Base-by-base conservation (phyloP, 2,329 filamentous ascomycete species). In the Venturia effusa region DNA sequence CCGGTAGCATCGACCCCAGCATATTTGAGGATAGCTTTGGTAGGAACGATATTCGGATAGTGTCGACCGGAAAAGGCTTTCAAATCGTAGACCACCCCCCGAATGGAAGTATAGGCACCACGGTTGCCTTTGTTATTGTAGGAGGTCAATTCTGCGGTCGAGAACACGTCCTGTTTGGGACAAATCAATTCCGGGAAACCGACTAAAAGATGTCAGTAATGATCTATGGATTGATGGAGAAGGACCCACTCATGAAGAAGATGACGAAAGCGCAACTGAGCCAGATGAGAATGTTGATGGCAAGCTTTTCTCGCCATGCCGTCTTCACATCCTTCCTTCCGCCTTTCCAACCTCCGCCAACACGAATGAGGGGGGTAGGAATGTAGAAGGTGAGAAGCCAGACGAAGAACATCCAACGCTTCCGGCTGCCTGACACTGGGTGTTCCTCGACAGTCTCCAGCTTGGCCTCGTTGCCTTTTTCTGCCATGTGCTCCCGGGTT, bases 211-310 rank as follows among this genome's bases (percentile, higher is more conserved):
- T 13, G 63, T 72, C 68, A 72, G 68, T 32, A 6, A 34, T 32
- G n/a, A 3, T 43, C 22, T 34, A 32, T 17, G 19, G 15, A 60
- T 17, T 4, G 24, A 22, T n/a, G 6, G 4, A 22, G 51, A 17
- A 27, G 59, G 17, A 67, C 70, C 66, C 69, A 72, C 71, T 75
- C 77, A 97, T 91, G 80, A 99, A 89, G 80, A 99, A 99, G 64
- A 88, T 83, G 34, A 90, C 86, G 60, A 89, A 76, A 19, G 78
- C 79, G 77, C 93, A 97, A 73, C 83, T 84, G 64, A 93, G 79
- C 94, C 95, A 99, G 73, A 99, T 99, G 72, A 97, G 83, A 74
- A 99, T 81, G 79, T 99, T 99, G 82, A 99, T 99, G 63, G 94
- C 93, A 65, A 99, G 75, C 81, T 99, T 99, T 75, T 99, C 94